Evolutionary conservation across 78 protist species (phyloP), one percentile per base, ranked within the genome.

Genomic region (Tieghemostelium lacteum): DNA sequence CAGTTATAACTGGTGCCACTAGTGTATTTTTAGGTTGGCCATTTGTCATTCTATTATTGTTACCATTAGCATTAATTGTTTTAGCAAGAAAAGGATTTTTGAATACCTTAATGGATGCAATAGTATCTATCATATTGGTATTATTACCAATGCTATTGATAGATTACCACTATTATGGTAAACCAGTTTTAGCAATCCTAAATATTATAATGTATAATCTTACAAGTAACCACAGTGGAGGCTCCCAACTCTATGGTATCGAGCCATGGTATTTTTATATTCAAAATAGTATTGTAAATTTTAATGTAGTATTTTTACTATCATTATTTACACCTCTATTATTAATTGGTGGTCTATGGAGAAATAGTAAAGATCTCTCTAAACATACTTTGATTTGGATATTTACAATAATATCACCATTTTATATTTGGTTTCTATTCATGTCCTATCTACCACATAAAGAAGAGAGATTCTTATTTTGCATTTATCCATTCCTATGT

Each of bases 1-100:
- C 92, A 36, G 89, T 93, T 16, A 60, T 70, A 34, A 33, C 36
- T 22, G 49, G 92, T 49, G 94, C 93, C 3, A 42, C 24, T 14
- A 69, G 74, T 29, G 88, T 80, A 20, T 71, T 96, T 12, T 31
- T 95, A 19, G 97, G 93, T 14, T 96, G 97, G 97, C 97, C 97
- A 28, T 96, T 96, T 45, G 73, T 77, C 39, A 76, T 63, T 17
- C 89, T 86, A 31, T 20, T 88, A 4, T 75, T 73, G 14, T 22
- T 69, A 10, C 96, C 96, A n/a, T 42, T 95, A 17, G 96, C 94
- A n/a, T 12, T 94, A 8, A 78, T 76, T 40, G 3, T 63, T 12
- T 16, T 92, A 8, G 6, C 26, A 49, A 34, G 64, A 12, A 37
- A 45, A 49, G 85, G 94, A 24, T 31, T 89, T 4, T 26, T 94